Base-by-base conservation (phyloP, 1,139 yeast species). In the Yamadazyma epiphylla region DNA sequence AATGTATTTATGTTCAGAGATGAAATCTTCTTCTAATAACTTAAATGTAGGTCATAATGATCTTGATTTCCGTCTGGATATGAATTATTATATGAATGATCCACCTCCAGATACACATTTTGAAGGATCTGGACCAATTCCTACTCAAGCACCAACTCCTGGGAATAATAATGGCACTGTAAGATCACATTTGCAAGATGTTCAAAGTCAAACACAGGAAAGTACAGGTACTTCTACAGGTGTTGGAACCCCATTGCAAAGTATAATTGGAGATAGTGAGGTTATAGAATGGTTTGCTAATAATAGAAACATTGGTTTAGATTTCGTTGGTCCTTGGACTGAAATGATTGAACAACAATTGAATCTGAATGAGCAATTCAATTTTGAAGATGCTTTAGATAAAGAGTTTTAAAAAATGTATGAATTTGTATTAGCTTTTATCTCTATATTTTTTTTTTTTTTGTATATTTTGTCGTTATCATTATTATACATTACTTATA, bases 261-360 rank as follows among this genome's bases (percentile, higher is more conserved):
- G 37, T n/a, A 26, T 51, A 20, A 39, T 55, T 6, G 69, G 65
- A 3, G 78, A 78, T 25, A 76, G 74, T 33, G 81, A 78, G 30
- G 74, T 80, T 9, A 74, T 79, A 53, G 84, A 80, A 36, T 81
- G 87, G 84, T 84, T 85, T 47, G 64, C 78, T 32, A 77, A 73
- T 45, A 79, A 80, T 43, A 71, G 69, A 29, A 60, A 64, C 31
- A 78, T 84, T 22, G 95, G 95, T 13, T 64, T 86, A 32, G 94
- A 85, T 37, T 86, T 86, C 45, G 95, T 85, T 21, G 95, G 84
- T 25, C 94, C 94, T 3, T 81, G 94, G 79, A 83, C 94, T 6
- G 89, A 83, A 50, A 81, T 83, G 71, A 74, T 86, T 31, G 95
- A 85, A 50, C 85, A 80, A 41, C 73, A 66, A 38, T 56, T 68